Base-by-base conservation (phyloP, 2,329 filamentous ascomycete species). In the Rosellinia necatrix region DNA sequence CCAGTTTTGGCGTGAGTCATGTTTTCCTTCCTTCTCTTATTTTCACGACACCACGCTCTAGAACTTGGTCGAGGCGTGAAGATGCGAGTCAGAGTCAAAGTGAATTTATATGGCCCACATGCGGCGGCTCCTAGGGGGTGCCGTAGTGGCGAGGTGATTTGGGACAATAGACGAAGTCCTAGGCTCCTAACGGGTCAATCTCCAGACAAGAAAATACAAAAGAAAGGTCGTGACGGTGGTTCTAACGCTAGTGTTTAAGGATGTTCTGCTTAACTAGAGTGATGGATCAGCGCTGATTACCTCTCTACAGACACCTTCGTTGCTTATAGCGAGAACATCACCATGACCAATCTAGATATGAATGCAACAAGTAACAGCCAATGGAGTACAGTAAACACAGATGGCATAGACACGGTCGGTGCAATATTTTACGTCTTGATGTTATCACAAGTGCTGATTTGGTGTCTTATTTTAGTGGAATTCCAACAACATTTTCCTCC, bases 271-370 rank as follows among this genome's bases (percentile, higher is more conserved):
- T 12, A 37, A 6, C 21, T 12, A 2, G n/a, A 22, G 10, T 17
- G 10, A 48, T 9, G 3, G 34, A 22, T 52, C 56, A 29, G 56
- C 37, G 7, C 17, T 21, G 2, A 7, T n/a, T 6, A 13, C 21
- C 1, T 47, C 22, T 34, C 9, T 12, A 34, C 22, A 68, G 66
- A 69, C 27, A 69, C 66, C 4, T 70, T 70, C 58, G 59, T 70
- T n/a, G 76, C 76, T 15, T 70, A 80, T 55, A 77, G 74, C 37
- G 70, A 77, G 58, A 80, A 81, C 55, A 71, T 81, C 49, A 79
- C 77, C 9, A 77, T 81, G 72, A 79, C 76, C 8, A 81, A 81
- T 56, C 68, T 81, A n/a, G 77, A 78, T 49, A 79, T 81, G 73
- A 78, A 78, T 59, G 73, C 78, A 1, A 76, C 73, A 2, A 78